Conservation (phyloP, 2,329 filamentous ascomycete genomes). For the Alternaria tenuissima region DNA sequence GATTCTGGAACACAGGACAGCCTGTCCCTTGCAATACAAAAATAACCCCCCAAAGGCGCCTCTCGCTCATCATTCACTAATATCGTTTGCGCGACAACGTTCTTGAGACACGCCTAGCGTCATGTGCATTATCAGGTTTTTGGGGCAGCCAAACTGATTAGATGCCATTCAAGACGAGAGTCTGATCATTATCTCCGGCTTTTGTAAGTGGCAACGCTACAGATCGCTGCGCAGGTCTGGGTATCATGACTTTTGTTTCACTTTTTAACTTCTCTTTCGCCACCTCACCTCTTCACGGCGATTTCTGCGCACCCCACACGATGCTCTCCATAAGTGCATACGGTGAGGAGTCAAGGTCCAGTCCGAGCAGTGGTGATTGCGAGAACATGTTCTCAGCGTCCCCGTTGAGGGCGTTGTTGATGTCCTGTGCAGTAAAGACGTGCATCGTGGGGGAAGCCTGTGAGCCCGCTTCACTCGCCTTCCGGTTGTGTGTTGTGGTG, state of each 20-base stretch:
- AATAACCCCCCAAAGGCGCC: background rate
- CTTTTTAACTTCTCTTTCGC: background rate
- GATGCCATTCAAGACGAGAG: background rate
- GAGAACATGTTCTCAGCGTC: conserved; percentile 40
- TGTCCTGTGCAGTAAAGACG: conserved; percentile 48
- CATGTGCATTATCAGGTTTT: background rate
- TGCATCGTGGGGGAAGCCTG: conserved; percentile 43
- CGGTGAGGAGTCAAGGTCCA: conserved; percentile 55
- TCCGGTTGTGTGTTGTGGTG: conserved; percentile 29
- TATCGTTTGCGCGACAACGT: background rate
- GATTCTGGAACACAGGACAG: background rate
- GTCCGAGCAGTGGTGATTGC: conserved; percentile 47
- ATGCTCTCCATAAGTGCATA: conserved; percentile 61
- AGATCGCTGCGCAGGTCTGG: conserved; percentile 5
- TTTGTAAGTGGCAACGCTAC: conserved; percentile 1
- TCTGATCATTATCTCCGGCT: background rate
- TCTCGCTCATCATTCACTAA: background rate
- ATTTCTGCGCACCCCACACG: conserved; percentile 53
- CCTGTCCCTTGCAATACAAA: background rate
- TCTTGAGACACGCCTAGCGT: background rate
- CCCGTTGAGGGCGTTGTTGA: conserved; percentile 47
- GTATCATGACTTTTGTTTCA: conserved; percentile 12
- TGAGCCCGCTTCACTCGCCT: conserved; percentile 40
- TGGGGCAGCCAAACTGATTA: background rate
- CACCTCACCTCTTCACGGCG: background rate